Percentiles rank a stretch among this genome's conserved stretches.
phyloP scores from a whole-genome alignment of 257 asterid species.

The Haberlea rhodopensis region DNA sequence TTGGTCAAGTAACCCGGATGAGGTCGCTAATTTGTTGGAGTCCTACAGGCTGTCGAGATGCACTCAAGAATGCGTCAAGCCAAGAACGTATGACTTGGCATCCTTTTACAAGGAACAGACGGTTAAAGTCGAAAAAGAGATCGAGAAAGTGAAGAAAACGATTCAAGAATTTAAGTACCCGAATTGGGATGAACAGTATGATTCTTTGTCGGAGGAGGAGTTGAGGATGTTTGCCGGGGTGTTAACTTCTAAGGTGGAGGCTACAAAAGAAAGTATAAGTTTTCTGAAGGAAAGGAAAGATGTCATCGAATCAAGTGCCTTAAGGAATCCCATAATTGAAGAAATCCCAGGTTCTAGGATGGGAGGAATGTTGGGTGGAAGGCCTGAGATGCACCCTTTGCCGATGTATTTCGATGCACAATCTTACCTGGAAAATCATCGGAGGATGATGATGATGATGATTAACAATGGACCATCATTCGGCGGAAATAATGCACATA shows the following conservation, averaged over 20 bases:
- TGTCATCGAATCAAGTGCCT: no score
- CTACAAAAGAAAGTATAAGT: not conserved
- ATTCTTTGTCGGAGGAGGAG: conserved; percentile 7
- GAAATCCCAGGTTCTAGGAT: no score
- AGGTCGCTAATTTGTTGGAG: not conserved
- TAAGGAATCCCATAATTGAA: no score
- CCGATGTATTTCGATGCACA: no score
- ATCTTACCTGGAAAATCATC: no score
- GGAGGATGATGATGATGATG: no score
- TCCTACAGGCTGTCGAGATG: not conserved
- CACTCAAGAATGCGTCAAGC: no score
- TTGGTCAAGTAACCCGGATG: conserved; percentile 18
- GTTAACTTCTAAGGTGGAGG: conserved; percentile 4
- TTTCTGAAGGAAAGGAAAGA: no score
- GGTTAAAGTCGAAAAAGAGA: not conserved
- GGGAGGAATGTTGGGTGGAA: no score
- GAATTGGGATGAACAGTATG: not conserved
- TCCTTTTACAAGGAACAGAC: conserved; percentile 11
- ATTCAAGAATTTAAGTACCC: conserved; percentile 6
- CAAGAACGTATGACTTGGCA: not conserved
- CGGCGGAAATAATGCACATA: no score
- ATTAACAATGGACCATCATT: no score
- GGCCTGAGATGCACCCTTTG: no score
- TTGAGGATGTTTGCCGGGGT: not conserved
- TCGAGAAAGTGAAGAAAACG: conserved; percentile 6